Evolutionary conservation across 768 basidiomycete genomes (phyloP), one percentile per base, ranked within the genome.

Genomic region (Leucosporidium creatinivorum): DNA sequence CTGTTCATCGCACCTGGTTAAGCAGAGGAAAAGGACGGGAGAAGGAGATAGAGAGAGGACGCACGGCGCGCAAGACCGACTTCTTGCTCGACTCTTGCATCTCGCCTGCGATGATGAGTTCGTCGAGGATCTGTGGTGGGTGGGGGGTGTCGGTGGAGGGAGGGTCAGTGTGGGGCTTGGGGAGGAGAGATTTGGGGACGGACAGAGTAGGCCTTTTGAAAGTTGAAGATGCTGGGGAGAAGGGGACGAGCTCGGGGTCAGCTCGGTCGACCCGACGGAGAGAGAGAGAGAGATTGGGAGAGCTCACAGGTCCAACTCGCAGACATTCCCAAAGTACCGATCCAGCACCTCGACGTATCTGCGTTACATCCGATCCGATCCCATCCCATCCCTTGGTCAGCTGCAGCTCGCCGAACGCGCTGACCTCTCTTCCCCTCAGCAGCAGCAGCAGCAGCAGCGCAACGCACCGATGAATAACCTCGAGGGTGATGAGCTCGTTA

Each of bases 381-480:
- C n/a, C n/a, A n/a, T n/a, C n/a, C n/a, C n/a, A n/a, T n/a, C n/a
- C n/a, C n/a, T n/a, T n/a, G n/a, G 36, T 55, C n/a, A 39, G 49
- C 15, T 12, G 18, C 52, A 15, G 52, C 39, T 44, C 52, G 33
- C n/a, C 31, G 31, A n/a, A n/a, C 23, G n/a, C n/a, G 51, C 51
- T 3, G 3, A 23, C 51, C 51, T 52, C 26, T 5, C 50, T 7
- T 18, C 17, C 54, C 5, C 55, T 31, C 21, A 5, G 55, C 6
- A 21, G 33, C 19, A 44, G 33, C n/a, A 30, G 17, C 5, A n/a
- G 15, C 54, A 25, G 50, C 51, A 61, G n/a, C n/a, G n/a, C n/a
- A 31, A 93, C 93, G 70, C 89, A 96, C 75, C 93, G 86, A 77
- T 97, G 93, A 50, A 97, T 88, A 70, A 96, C 85, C 80, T 98